Evolutionary conservation across 257 asterid species (phyloP).

Genomic region (Solanum stenotomum): DNA sequence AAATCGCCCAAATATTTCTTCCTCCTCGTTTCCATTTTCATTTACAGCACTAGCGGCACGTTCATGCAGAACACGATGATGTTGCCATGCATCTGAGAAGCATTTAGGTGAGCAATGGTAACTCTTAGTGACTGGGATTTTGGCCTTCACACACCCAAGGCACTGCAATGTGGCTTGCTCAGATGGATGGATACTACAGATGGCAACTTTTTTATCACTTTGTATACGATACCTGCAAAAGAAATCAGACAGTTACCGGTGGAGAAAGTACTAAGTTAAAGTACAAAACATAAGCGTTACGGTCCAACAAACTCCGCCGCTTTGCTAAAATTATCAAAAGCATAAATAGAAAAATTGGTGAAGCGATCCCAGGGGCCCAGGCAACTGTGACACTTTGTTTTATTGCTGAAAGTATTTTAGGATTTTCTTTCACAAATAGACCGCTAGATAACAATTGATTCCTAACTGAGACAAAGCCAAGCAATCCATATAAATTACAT

Average conservation of each 20-base stretch:
- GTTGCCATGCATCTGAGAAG: conserved; percentile 89
- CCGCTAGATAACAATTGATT: neutral
- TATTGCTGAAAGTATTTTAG: neutral
- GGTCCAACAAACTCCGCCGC: neutral
- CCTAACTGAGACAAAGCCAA: neutral
- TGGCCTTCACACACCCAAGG: conserved; percentile 84
- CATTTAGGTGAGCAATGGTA: conserved; percentile 92
- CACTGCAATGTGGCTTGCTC: conserved; percentile 94
- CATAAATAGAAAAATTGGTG: neutral
- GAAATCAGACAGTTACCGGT: neutral
- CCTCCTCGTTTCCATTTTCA: conserved; percentile 83
- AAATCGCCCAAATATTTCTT: conserved; percentile 79
- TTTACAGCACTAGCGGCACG: conserved; percentile 73
- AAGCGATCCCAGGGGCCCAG: neutral
- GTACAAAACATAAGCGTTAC: neutral
- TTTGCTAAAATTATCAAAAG: neutral
- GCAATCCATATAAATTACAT: neutral
- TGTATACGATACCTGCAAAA: conserved; percentile 83
- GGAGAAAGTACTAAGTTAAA: neutral
- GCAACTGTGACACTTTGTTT: neutral
- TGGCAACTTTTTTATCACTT: conserved; percentile 79
- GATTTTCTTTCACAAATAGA: neutral
- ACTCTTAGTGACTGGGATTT: conserved; percentile 73
- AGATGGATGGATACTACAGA: conserved; percentile 90
- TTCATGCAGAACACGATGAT: conserved; percentile 89